Percentiles rank a stretch among this genome's conserved stretches.
Evolutionary conservation across 352 stramenopile genomes (phyloP).

Genomic region (Pythium plurisporium): DNA sequence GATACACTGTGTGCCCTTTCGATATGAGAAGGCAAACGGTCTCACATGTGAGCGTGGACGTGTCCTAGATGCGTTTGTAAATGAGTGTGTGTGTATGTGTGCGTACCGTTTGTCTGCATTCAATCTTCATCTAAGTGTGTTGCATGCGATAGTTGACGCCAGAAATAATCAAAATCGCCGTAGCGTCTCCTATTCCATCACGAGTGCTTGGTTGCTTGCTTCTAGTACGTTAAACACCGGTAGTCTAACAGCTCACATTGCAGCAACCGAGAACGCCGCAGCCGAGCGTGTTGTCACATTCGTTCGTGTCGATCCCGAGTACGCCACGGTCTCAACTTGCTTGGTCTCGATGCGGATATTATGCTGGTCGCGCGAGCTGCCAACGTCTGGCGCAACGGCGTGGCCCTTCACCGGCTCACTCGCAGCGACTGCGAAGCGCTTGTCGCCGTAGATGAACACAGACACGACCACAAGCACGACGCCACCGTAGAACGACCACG

Average conservation of each 20-base stretch:
- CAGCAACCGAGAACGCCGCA: constrained; percentile 32
- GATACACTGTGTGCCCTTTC: no score
- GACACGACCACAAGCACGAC: constrained; percentile 73
- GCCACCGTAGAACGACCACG: constrained; percentile 72
- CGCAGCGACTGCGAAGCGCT: constrained; percentile 46
- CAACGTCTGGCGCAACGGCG: constrained; percentile 20
- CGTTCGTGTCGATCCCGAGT: constrained; percentile 17
- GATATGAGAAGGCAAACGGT: no score
- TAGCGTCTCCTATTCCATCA: neutral
- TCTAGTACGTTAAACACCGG: no score
- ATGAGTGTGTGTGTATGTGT: no score
- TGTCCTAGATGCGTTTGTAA: no score
- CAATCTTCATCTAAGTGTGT: no score
- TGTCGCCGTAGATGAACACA: constrained; percentile 86
- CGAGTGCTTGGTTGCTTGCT: neutral
- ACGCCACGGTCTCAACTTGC: constrained; percentile 26
- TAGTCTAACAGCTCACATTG: constrained; percentile 27
- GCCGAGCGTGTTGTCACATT: constrained; percentile 48
- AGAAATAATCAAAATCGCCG: no score
- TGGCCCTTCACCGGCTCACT: constrained; percentile 26
- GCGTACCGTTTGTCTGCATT: no score
- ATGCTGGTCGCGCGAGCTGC: constrained; percentile 21
- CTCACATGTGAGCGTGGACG: no score
- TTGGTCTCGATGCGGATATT: constrained; percentile 59
- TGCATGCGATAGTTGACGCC: no score